Base-by-base conservation (phyloP, 139 green algal genomes). In the Chlamydomonas schloesseri region DNA sequence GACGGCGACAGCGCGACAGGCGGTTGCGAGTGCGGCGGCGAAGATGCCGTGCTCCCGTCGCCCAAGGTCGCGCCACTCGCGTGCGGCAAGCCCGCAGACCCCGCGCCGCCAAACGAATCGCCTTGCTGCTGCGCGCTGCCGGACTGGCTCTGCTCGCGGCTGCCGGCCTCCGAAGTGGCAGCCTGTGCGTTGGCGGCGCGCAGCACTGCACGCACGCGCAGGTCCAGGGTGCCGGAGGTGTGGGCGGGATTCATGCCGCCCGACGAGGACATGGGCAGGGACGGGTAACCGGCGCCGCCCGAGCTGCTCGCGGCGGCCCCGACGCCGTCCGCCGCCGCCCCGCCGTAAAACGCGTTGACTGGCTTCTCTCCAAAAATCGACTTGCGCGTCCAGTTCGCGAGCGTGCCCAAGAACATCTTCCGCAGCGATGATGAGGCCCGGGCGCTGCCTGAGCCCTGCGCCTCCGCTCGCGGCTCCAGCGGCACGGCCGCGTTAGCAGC, bases 191-290 rank as follows among this genome's bases (percentile, higher is more conserved):
- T 69, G 46, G 65, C 67, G 11, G 79, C 79, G 1, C 68, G 79
- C 31, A 85, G 67, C 46, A 85, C 79, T 2, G 79, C 79, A 24
- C 31, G 31, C 31, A 76, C 67, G 5, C 79, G 65, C 23, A 85
- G 67, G 23, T 76, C 79, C 28, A 68, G 46, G 13, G 42, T 50
- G 42, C 42, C 42, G 42, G 42, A 50, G 42, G 42, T 50, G 42
- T 50, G 42, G 42, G 42, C 42, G 42, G 42, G 42, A 8, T 50
- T 50, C 6, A 50, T 5, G 42, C 42, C 42, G 42, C 42, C 42
- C 8, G 42, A 50, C 42, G 42, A 50, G 8, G 42, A 50, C 42
- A 50, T 50, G 42, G 42, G 42, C 6, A 50, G 42, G 42, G 42
- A 50, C 42, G 42, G 6, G 42, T 50, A 50, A 8, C 42, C 42